Conservation (phyloP, 768 basidiomycete genomes). For the Russula griseocarnosa region DNA sequence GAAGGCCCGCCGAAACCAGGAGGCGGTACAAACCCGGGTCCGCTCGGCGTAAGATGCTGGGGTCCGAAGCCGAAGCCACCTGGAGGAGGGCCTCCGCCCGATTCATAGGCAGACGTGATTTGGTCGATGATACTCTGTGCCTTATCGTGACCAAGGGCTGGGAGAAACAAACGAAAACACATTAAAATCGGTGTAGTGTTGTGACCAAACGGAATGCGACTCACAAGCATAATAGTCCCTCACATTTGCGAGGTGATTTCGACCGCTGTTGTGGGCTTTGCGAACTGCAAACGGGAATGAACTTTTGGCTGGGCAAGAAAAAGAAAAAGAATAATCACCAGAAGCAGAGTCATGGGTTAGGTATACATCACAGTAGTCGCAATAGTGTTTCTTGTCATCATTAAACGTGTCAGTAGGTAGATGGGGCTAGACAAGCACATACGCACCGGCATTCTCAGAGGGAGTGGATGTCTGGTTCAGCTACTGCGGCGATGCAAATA, state of each 20-base stretch:
- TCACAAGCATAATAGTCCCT: conserved; percentile 94
- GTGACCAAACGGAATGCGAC: neutral
- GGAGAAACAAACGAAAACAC: conserved; percentile 13
- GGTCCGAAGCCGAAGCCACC: conserved; percentile 86
- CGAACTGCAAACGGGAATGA: conserved; percentile 55
- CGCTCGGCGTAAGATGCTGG: conserved; percentile 57
- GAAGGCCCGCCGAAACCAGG: conserved; percentile 47
- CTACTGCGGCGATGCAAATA: neutral
- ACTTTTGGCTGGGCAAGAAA: neutral
- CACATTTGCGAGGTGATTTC: conserved; percentile 96
- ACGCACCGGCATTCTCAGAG: conserved; percentile 59
- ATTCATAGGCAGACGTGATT: conserved; percentile 91
- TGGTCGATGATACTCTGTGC: conserved; percentile 98
- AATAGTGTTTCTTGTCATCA: conserved; percentile 75
- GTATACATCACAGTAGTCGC: conserved; percentile 92
- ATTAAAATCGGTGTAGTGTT: conserved; percentile 17
- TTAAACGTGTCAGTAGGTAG: conserved; percentile 10
- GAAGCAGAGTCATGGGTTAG: conserved; percentile 93
- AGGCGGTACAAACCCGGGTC: conserved; percentile 45
- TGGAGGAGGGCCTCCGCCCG: conserved; percentile 77
- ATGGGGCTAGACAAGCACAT: conserved; percentile 11
- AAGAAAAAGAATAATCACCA: conserved; percentile 44
- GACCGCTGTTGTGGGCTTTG: conserved; percentile 96
- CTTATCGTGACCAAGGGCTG: conserved; percentile 91
- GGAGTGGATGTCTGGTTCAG: neutral